phyloP scores from a whole-genome alignment of 176 grass and related monocot genomes.

The Ensete glaucum region DNA sequence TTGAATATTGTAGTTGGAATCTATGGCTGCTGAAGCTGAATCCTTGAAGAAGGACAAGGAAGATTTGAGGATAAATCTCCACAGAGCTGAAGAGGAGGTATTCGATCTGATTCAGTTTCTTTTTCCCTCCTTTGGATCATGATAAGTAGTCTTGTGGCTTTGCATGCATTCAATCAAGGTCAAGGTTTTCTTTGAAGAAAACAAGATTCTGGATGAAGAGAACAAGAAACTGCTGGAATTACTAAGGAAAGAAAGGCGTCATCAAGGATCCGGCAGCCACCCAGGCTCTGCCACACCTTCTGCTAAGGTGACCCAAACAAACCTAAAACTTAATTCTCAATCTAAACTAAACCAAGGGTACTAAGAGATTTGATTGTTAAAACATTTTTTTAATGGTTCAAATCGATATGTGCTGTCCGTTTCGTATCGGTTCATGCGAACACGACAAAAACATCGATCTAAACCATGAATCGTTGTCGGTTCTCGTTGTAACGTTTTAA shows the following conservation, averaged over 20 bases:
- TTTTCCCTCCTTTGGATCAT: not conserved
- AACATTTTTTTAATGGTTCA: too few relatives aligned
- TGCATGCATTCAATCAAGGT: conserved; percentile 40
- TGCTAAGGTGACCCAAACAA: conserved; percentile 58
- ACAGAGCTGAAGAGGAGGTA: conserved; percentile 87
- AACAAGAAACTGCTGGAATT: conserved; percentile 53
- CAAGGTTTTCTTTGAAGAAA: conserved; percentile 61
- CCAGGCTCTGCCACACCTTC: conserved; percentile 48
- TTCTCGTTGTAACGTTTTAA: too few relatives aligned
- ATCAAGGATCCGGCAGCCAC: conserved; percentile 30
- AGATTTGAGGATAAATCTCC: conserved; percentile 50
- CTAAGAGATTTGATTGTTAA: too few relatives aligned
- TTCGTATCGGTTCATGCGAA: too few relatives aligned
- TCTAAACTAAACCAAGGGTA: not conserved
- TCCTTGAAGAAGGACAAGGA: conserved; percentile 69
- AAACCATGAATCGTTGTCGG: too few relatives aligned
- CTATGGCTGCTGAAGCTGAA: conserved; percentile 36
- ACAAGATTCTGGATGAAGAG: conserved; percentile 55
- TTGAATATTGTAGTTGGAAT: conserved; percentile 26
- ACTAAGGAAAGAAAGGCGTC: conserved; percentile 49
- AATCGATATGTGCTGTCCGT: too few relatives aligned
- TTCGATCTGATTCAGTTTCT: not conserved
- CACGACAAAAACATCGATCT: too few relatives aligned
- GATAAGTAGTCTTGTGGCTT: not conserved
- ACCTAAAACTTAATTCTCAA: conserved; percentile 8